phyloP scores from a whole-genome alignment of 2,329 filamentous ascomycete genomes.

The Berkeleyomyces rouxiae region DNA sequence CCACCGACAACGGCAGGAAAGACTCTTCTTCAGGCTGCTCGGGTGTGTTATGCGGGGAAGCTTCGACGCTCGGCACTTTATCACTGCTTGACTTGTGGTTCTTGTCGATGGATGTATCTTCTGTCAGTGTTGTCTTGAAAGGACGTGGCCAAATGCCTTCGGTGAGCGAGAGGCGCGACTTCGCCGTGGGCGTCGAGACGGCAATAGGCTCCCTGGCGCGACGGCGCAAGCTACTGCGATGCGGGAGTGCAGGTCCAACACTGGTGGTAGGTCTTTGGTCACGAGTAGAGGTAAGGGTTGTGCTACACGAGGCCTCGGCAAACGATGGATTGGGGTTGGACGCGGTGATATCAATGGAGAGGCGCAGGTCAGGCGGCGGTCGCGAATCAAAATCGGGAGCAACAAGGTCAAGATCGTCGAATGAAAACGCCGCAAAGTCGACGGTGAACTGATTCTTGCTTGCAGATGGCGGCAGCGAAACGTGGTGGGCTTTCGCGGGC shows the following conservation, averaged over 20 bases:
- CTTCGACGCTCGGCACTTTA: background rate
- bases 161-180: constrained; percentile 9
- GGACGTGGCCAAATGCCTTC: constrained; percentile 11
- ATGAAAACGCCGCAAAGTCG: constrained; percentile 8
- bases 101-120: constrained; percentile 14
- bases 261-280: no score
- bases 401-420: constrained; percentile 7
- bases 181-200: background rate
- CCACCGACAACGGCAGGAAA: constrained; percentile 37
- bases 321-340: background rate
- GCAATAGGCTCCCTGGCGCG: background rate
- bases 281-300: no score
- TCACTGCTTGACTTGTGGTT: background rate
- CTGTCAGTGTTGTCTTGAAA: background rate
- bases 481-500: constrained; percentile 8
- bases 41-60: background rate
- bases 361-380: background rate
- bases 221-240: background rate
- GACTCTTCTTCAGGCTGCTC: constrained; percentile 5
- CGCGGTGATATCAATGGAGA: constrained; percentile 2
- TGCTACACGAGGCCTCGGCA: background rate
- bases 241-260: background rate
- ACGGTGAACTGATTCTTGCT: constrained; percentile 10
- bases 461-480: constrained; percentile 9
- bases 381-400: constrained; percentile 5